Percentiles rank a stretch among this genome's conserved stretches.
Evolutionary conservation across 495 filamentous ascomycete genomes (phyloP).

Genomic region (Physcia stellaris): DNA sequence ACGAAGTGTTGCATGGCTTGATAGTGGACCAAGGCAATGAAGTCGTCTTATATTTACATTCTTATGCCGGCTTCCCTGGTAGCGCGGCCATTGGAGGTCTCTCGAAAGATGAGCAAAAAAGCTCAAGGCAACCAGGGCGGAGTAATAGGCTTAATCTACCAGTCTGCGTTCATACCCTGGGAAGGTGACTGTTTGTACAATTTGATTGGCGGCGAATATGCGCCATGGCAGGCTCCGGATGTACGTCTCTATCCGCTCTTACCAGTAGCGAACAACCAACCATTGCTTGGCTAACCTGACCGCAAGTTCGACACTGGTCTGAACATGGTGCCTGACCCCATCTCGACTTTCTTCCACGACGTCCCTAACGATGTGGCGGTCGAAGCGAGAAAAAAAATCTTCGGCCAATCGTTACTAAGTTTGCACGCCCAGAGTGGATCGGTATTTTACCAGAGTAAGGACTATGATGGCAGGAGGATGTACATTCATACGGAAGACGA

Average conservation of each 20-base stretch:
- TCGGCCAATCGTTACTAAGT: slow-evolving; percentile 3
- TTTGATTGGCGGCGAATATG: slow-evolving; percentile 6
- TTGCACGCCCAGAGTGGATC: slow-evolving; percentile 4
- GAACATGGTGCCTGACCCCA: slow-evolving; percentile 3
- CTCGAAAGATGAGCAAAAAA: slow-evolving; percentile 11
- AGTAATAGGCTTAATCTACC: slow-evolving; percentile 17
- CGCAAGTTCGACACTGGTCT: slow-evolving; percentile 4
- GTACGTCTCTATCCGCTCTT: neutral
- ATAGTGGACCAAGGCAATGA: slow-evolving; percentile 22
- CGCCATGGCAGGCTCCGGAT: slow-evolving; percentile 5
- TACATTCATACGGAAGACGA: slow-evolving; percentile 6
- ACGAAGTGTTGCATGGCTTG: slow-evolving; percentile 12
- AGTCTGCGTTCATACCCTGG: slow-evolving; percentile 18
- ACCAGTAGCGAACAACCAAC: neutral
- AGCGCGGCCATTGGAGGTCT: slow-evolving; percentile 22
- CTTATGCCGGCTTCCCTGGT: slow-evolving; percentile 25
- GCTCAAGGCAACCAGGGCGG: slow-evolving; percentile 16
- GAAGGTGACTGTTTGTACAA: slow-evolving; percentile 1
- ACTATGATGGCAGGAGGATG: slow-evolving; percentile 2
- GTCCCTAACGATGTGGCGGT: slow-evolving; percentile 4
- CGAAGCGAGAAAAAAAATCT: slow-evolving; percentile 2
- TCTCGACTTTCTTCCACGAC: slow-evolving; percentile 7
- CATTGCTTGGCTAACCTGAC: too few relatives aligned
- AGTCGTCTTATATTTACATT: slow-evolving; percentile 25
- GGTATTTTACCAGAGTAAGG: slow-evolving; percentile 1